These are phyloP conservation scores for Plantago coronopus DNA, from an alignment of 305 asterid genomes.

Conservation along the genomic window DNA sequence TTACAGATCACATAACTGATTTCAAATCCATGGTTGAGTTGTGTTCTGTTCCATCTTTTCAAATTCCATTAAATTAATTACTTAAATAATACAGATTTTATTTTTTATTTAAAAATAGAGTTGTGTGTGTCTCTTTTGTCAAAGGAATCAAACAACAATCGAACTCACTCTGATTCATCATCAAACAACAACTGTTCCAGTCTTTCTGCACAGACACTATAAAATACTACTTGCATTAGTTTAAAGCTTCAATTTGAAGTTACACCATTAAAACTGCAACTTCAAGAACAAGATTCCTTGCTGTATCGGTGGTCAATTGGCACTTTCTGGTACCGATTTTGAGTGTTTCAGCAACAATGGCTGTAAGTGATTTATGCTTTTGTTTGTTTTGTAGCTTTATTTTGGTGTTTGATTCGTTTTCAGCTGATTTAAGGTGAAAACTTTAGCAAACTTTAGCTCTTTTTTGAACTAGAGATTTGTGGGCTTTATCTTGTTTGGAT, in stretches of 20 bases:
- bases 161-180: conserved; percentile 2
- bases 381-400: conserved; percentile 18
- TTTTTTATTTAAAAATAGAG: background rate
- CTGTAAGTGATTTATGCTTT: conserved; percentile 33
- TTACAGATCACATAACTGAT: conserved; percentile 1
- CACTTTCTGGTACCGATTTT: background rate
- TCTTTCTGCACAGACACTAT: background rate
- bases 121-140: conserved; percentile 1
- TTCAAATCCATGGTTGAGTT: conserved; percentile 9
- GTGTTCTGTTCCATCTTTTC: background rate
- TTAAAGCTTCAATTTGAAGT: background rate
- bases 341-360: conserved; percentile 30
- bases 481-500: conserved; percentile 19
- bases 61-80: background rate
- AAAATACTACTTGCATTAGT: background rate
- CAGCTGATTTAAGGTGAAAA: conserved; percentile 19
- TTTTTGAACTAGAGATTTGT: conserved; percentile 14
- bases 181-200: conserved; percentile 1
- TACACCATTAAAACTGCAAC: background rate
- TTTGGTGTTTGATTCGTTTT: conserved; percentile 7
- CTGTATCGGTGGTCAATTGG: background rate
- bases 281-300: conserved; percentile 7
- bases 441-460: conserved; percentile 20
- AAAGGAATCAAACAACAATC: conserved; percentile 7
- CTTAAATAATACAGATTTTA: background rate